phyloP scores from a whole-genome alignment of 2,329 filamentous ascomycete genomes.

The Magnaporthiopsis incrustans region DNA sequence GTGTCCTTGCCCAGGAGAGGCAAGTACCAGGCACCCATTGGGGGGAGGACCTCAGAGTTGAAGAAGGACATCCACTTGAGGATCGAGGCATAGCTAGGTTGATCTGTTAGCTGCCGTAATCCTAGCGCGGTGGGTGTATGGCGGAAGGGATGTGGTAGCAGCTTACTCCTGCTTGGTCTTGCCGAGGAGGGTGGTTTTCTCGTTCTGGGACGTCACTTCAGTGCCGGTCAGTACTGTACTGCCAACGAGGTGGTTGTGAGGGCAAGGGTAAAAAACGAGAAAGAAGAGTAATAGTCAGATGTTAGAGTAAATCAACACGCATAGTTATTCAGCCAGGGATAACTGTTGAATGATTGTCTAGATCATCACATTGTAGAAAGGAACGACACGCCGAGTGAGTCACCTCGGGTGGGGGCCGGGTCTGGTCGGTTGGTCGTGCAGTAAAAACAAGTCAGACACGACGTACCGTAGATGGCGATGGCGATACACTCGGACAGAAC shows the following conservation, averaged over 20 bases:
- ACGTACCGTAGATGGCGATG: slow-evolving; percentile 96
- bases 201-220: slow-evolving; percentile 78
- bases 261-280: slow-evolving; percentile 13
- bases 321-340: slow-evolving; percentile 89
- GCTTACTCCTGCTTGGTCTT: slow-evolving; percentile 98
- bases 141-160: neutral
- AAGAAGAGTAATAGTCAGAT: slow-evolving; percentile 53
- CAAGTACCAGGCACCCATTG: slow-evolving; percentile 72
- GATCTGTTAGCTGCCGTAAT: neutral
- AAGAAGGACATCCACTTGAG: slow-evolving; percentile 96
- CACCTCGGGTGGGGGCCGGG: slow-evolving; percentile 10
- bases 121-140: neutral
- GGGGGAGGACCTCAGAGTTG: slow-evolving; percentile 76
- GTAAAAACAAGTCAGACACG: slow-evolving; percentile 11
- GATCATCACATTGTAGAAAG: slow-evolving; percentile 53
- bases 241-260: slow-evolving; percentile 11
- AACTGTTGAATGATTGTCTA: slow-evolving; percentile 75
- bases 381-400: slow-evolving; percentile 6
- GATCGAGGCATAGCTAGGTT: slow-evolving; percentile 75
- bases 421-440: slow-evolving; percentile 10
- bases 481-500: slow-evolving; percentile 83
- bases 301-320: slow-evolving; percentile 87
- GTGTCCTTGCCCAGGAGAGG: slow-evolving; percentile 72
- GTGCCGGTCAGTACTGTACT: no score
- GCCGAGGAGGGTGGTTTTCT: slow-evolving; percentile 98